phyloP scores from a whole-genome alignment of 768 basidiomycete genomes.

The Auricularia heimuer region DNA sequence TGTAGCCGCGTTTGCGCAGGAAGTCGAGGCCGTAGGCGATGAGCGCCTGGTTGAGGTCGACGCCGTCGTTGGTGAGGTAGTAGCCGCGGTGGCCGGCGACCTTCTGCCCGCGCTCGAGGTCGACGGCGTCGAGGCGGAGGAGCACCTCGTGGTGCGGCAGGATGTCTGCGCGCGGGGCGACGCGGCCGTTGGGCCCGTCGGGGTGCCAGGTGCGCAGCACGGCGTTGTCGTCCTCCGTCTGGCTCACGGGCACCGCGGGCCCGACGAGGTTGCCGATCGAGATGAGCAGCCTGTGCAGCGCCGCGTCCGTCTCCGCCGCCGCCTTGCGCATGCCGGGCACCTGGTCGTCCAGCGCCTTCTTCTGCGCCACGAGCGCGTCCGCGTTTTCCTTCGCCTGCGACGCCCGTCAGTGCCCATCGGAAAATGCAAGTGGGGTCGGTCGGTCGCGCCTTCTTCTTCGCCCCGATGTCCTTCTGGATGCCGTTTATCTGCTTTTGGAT shows the following conservation, averaged over 20 bases:
- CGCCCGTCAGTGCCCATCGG: conserved; percentile 1
- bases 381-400: conserved; percentile 82
- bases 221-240: conserved; percentile 91
- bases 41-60: conserved; percentile 95
- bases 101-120: conserved; percentile 93
- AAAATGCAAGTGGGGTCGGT: neutral
- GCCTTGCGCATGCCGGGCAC: conserved; percentile 69
- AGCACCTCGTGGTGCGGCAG: conserved; percentile 98
- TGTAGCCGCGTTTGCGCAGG: conserved; percentile 71
- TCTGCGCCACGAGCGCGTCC: conserved; percentile 74
- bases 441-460: conserved; percentile 74
- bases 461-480: conserved; percentile 88
- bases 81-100: conserved; percentile 93
- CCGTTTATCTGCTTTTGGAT: conserved; percentile 77
- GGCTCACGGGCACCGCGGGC: conserved; percentile 71
- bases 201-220: conserved; percentile 82
- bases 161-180: conserved; percentile 62
- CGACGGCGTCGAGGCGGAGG: conserved; percentile 87
- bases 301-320: conserved; percentile 64
- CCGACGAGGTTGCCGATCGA: conserved; percentile 55
- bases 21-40: conserved; percentile 94
- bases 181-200: conserved; percentile 59
- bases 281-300: conserved; percentile 24
- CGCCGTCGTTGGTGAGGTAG: conserved; percentile 90
- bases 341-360: conserved; percentile 76